Conservation (phyloP, 139 green algal species). For the Spirogloea muscicola region DNA sequence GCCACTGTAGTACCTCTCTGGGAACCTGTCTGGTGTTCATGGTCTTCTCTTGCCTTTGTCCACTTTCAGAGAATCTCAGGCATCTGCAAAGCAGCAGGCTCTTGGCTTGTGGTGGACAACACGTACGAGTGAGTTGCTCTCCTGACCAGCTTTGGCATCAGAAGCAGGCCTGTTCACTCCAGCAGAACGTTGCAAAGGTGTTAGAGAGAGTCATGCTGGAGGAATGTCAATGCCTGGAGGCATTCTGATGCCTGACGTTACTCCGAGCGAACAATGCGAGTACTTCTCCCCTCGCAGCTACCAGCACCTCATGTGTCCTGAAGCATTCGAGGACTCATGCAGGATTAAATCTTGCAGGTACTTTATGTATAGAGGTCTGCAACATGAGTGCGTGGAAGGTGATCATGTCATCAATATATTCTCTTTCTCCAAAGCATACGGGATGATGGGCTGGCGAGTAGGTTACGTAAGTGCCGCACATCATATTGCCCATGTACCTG, state of each 20-base stretch:
- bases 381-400: conserved; percentile 61
- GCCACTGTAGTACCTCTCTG: too few relatives aligned
- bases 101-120: conserved; percentile 91
- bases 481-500: background rate
- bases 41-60: too few relatives aligned
- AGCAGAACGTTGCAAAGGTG: background rate
- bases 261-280: too few relatives aligned
- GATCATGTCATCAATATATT: conserved; percentile 80
- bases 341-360: conserved; percentile 42
- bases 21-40: too few relatives aligned
- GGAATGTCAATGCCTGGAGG: background rate
- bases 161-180: background rate
- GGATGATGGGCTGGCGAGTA: conserved; percentile 63
- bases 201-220: background rate
- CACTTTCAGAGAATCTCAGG: conserved; percentile 51
- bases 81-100: conserved; percentile 57
- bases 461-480: conserved; percentile 61
- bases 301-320: background rate
- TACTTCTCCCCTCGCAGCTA: background rate
- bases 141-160: background rate
- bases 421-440: conserved; percentile 76
- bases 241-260: too few relatives aligned
- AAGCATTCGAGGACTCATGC: conserved; percentile 1
- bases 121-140: conserved; percentile 73
- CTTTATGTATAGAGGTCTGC: conserved; percentile 69